phyloP scores from a whole-genome alignment of 768 basidiomycete genomes.

The Podaxis mareebaensis region DNA sequence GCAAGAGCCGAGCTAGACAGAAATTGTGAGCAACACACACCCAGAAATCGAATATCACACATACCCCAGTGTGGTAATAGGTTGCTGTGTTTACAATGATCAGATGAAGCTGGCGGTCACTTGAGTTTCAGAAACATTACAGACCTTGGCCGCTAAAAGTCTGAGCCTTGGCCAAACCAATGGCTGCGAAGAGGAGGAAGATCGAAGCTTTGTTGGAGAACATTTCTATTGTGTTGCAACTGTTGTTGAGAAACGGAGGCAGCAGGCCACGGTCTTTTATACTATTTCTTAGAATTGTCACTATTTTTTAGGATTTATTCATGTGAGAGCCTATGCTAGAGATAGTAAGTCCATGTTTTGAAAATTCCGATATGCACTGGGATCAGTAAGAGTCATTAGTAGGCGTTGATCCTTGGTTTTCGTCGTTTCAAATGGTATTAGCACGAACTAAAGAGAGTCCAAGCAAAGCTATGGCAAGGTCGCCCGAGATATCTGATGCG shows the following conservation, averaged over 20 bases:
- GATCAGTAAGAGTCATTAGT: neutral
- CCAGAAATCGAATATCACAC: neutral
- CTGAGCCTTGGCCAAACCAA: neutral
- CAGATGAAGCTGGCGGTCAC: neutral
- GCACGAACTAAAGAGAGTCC: neutral
- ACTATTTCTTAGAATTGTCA: neutral
- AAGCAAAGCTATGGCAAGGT: neutral
- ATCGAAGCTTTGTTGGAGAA: neutral
- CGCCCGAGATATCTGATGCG: neutral
- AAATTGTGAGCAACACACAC: neutral
- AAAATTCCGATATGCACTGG: neutral
- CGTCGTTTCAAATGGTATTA: neutral
- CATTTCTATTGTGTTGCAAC: neutral
- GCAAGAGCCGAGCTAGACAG: constrained; percentile 1
- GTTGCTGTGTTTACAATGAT: neutral
- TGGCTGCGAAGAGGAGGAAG: neutral
- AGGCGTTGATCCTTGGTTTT: neutral
- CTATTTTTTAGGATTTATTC: neutral
- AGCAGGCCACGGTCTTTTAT: neutral
- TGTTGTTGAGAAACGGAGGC: neutral
- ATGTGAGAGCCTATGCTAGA: neutral
- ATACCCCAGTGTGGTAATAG: neutral
- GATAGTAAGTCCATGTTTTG: neutral
- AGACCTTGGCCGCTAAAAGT: neutral
- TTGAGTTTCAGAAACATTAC: neutral